Evolutionary conservation across 257 asterid species (phyloP).

Genomic region (Eustoma russellianum): DNA sequence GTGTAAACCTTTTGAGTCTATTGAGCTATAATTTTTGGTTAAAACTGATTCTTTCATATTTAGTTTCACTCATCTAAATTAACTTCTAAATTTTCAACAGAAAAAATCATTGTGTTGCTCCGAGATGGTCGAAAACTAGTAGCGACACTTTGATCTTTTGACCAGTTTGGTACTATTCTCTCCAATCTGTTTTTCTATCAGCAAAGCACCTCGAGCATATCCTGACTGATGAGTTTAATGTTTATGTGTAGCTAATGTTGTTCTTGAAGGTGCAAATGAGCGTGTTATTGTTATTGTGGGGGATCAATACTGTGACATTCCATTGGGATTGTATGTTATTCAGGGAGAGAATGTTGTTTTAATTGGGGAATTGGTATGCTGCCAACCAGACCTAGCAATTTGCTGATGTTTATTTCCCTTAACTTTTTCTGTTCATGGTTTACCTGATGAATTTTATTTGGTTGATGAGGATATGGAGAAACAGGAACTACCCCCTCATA

Average conservation of each 20-base stretch:
- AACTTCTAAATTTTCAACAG: conserved; percentile 15
- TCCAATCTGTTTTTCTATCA: conserved; percentile 6
- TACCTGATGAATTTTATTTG: conserved; percentile 5
- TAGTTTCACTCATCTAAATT: neutral
- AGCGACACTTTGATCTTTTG: conserved; percentile 45
- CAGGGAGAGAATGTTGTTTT: conserved; percentile 97
- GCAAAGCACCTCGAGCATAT: neutral
- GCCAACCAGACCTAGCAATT: conserved; percentile 5
- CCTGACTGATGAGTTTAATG: neutral
- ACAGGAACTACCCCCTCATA: conserved; percentile 81
- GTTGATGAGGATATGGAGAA: conserved; percentile 61
- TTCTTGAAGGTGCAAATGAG: conserved; percentile 93
- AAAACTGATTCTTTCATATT: too few relatives aligned
- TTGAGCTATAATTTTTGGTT: too few relatives aligned
- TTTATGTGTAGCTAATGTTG: conserved; percentile 73
- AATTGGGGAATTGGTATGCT: conserved; percentile 90
- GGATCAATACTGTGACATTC: conserved; percentile 80
- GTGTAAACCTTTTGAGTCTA: too few relatives aligned
- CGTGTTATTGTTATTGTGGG: conserved; percentile 95
- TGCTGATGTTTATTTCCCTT: neutral
- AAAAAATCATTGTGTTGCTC: conserved; percentile 36
- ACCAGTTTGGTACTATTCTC: conserved; percentile 34
- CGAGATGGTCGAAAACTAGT: conserved; percentile 40
- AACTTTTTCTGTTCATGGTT: neutral
- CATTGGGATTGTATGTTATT: conserved; percentile 80